Conservation (phyloP, 805 yeast genomes). For the Scheffersomyces stipitis region DNA sequence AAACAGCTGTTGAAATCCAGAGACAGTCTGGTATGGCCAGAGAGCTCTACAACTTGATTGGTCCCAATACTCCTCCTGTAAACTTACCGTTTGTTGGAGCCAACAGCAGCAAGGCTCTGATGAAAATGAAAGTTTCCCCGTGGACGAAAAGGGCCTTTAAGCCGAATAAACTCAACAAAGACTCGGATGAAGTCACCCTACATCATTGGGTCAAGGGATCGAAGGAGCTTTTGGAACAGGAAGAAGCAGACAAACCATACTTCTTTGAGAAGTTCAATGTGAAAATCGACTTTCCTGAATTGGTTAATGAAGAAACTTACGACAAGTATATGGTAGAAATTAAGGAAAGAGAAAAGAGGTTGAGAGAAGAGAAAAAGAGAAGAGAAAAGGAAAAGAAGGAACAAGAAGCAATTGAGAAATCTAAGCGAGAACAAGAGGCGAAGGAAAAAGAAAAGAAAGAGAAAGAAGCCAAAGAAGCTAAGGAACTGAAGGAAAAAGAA, state of each 20-base stretch:
- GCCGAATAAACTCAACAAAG: slow-evolving; percentile 50
- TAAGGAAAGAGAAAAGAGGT: slow-evolving; percentile 18
- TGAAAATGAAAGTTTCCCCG: slow-evolving; percentile 70
- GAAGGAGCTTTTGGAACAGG: slow-evolving; percentile 41
- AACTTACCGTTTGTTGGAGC: slow-evolving; percentile 21
- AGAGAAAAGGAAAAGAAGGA: slow-evolving; percentile 2
- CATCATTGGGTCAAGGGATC: slow-evolving; percentile 89
- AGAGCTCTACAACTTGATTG: slow-evolving; percentile 83
- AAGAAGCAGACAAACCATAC: slow-evolving; percentile 45
- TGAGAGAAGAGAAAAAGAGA: slow-evolving; percentile 6
- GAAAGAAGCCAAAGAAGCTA: slow-evolving; percentile 8
- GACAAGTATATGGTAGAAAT: slow-evolving; percentile 48
- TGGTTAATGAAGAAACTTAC: slow-evolving; percentile 61
- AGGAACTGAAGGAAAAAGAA: slow-evolving; percentile 9
- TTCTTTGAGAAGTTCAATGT: slow-evolving; percentile 75
- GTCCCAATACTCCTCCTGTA: slow-evolving; percentile 90
- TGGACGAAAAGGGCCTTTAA: slow-evolving; percentile 74
- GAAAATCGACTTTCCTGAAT: slow-evolving; percentile 64
- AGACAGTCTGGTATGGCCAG: slow-evolving; percentile 75
- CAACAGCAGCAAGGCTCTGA: slow-evolving; percentile 60
- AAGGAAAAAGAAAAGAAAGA: slow-evolving; percentile 1
- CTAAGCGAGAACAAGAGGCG: slow-evolving; percentile 14
- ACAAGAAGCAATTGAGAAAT: slow-evolving; percentile 12
- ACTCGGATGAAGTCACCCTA: slow-evolving; percentile 46
- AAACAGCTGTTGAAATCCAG: slow-evolving; percentile 19